Base-by-base conservation (phyloP, 768 basidiomycete species). In the Mycena sanguinolenta region DNA sequence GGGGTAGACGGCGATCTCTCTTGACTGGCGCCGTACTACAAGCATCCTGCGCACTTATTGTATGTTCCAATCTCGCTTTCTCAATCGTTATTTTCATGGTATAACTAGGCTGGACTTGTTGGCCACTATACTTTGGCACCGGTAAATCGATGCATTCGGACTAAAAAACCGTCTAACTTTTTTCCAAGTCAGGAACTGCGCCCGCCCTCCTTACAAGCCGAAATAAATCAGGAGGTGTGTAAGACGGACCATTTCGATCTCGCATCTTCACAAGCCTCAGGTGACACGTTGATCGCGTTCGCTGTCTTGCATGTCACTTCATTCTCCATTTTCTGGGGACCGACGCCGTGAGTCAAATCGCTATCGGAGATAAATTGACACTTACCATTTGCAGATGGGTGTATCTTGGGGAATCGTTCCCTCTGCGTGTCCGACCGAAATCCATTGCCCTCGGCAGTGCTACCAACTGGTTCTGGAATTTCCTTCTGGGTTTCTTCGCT, bases 371-470 rank as follows among this genome's bases (percentile, higher is more conserved):
- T 30, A 25, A 28, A 16, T 52, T 12, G 10, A 23, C 44, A n/a
- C 59, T 46, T 21, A 46, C 25, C n/a, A 4, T 25, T 6, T 25
- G 36, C 62, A 85, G 85, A 67, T 90, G 89, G 89, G 92, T 92
- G 8, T 92, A 92, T 75, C 86, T 93, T 36, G 92, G 92, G 60
- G 92, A 94, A 83, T 91, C 89, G 23, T 95, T 94, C 87, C 94
- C 93, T 17, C 88, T 95, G 27, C 90, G 92, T 55, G 91, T 95
- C 53, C 87, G 93, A 65, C 87, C 94, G 8, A 94, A 94, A 79
- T 84, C 87, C 72, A 94, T 95, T 75, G 93, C 93, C 0, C 83
- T 94, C n/a, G 92, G 92, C 12, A 91, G 90, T 49, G 86, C 87
- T 0, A 82, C 86, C 30, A 88, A 85, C 72, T 91, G 91, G 91